Conservation (phyloP, 2,329 filamentous ascomycete genomes). For the Ophiosphaerella narmari region DNA sequence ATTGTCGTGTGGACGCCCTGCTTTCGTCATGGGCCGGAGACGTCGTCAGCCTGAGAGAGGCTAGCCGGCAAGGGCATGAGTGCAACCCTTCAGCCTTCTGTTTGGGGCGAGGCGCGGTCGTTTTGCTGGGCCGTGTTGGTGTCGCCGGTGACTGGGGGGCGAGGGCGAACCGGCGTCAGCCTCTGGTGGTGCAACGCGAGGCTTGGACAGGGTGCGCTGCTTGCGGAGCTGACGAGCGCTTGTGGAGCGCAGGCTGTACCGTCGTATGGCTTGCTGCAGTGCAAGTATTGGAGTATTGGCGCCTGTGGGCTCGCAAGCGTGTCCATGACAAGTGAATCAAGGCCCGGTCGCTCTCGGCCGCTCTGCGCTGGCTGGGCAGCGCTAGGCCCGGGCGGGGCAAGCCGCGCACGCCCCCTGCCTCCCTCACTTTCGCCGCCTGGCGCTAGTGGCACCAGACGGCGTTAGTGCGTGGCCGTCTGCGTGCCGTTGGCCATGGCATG, state of each 20-base stretch:
- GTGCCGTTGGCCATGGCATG: slow-evolving; percentile 31
- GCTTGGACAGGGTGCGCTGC: slow-evolving; percentile 24
- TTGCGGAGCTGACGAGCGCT: slow-evolving; percentile 26
- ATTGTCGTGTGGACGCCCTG: slow-evolving; percentile 35
- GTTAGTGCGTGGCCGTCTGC: slow-evolving; percentile 29
- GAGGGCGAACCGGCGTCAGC: slow-evolving; percentile 7
- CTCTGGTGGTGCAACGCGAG: slow-evolving; percentile 16
- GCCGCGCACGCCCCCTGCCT: slow-evolving; percentile 21
- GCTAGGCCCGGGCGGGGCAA: slow-evolving; percentile 20
- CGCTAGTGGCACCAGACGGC: slow-evolving; percentile 27
- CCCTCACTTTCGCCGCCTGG: slow-evolving; percentile 30
- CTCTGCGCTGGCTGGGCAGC: slow-evolving; percentile 23
- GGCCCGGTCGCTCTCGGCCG: slow-evolving; percentile 25
- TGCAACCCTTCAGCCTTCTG: slow-evolving; percentile 29
- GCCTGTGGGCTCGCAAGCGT: slow-evolving; percentile 26
- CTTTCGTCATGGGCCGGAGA: slow-evolving; percentile 40
- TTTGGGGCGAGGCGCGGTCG: slow-evolving; percentile 34
- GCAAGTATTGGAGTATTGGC: slow-evolving; percentile 26
- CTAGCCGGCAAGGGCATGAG: slow-evolving; percentile 22
- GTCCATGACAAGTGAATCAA: slow-evolving; percentile 31
- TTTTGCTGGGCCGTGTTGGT: slow-evolving; percentile 16
- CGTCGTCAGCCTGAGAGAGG: slow-evolving; percentile 39
- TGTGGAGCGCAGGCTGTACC: slow-evolving; percentile 15
- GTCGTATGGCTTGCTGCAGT: slow-evolving; percentile 22
- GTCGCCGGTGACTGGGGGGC: slow-evolving; percentile 13